A percentile compares a stretch with the other conserved stretches of the same genome.
phyloP scores from a whole-genome alignment of 371 early-diverging fungal species.

The Rhizopus delemar region DNA sequence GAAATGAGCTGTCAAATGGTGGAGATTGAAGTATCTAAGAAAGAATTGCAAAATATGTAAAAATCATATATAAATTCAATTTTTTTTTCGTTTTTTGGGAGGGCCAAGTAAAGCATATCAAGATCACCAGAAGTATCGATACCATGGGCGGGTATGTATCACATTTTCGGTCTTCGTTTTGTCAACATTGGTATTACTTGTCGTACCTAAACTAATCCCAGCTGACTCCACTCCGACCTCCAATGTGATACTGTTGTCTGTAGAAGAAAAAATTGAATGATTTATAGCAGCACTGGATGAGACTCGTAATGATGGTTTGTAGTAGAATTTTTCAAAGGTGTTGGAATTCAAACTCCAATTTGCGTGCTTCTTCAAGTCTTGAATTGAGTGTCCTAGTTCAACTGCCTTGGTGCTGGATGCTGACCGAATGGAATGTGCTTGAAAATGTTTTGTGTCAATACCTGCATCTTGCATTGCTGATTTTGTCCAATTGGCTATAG shows the following conservation, averaged over 20 bases:
- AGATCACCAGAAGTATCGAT: too few species aligned
- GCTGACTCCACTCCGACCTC: too few species aligned
- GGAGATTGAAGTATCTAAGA: too few species aligned
- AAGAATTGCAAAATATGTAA: too few species aligned
- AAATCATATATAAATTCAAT: too few species aligned
- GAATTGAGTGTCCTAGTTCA: background rate
- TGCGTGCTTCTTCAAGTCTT: slow-evolving; percentile 14
- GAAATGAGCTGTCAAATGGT: too few species aligned
- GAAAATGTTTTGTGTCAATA: slow-evolving; percentile 4
- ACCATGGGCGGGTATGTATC: too few species aligned
- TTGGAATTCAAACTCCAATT: slow-evolving; percentile 6
- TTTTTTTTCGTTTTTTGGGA: too few species aligned
- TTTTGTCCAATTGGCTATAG: slow-evolving; percentile 9
- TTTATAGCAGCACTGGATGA: background rate
- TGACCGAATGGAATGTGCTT: slow-evolving; percentile 8
- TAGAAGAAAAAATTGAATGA: slow-evolving; percentile 8
- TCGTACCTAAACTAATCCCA: too few species aligned
- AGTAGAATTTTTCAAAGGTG: slow-evolving; percentile 15
- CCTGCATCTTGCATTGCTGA: slow-evolving; percentile 1
- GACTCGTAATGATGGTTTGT: slow-evolving; percentile 2
- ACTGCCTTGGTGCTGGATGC: slow-evolving; percentile 9
- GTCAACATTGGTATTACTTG: too few species aligned
- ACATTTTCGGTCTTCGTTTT: too few species aligned
- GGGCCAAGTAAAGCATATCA: too few species aligned
- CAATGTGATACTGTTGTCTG: slow-evolving; percentile 8